These are phyloP conservation scores for Guyanaporus albipodus DNA, from an alignment of 768 basidiomycete genomes.

Conservation along the genomic window DNA sequence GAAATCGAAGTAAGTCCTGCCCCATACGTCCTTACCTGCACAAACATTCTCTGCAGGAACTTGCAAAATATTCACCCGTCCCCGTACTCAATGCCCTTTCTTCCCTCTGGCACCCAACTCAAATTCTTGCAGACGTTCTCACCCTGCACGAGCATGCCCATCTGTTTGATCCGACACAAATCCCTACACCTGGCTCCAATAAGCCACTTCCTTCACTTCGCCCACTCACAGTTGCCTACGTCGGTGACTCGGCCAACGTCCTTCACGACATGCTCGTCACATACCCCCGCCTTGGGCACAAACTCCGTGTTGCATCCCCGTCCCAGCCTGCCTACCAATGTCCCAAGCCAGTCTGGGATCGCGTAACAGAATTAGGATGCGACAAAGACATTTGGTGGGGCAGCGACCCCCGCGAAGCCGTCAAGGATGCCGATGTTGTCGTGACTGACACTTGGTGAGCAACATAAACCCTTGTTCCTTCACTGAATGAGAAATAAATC, in stretches of 20 bases:
- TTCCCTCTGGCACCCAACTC: conserved; percentile 94
- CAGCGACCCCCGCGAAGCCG: conserved; percentile 78
- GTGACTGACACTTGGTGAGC: conserved; percentile 94
- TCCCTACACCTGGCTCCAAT: conserved; percentile 11
- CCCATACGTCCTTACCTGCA: neutral
- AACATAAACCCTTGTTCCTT: neutral
- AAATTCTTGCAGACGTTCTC: conserved; percentile 88
- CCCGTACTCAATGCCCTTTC: conserved; percentile 97
- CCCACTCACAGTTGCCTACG: conserved; percentile 86
- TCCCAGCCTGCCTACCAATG: conserved; percentile 56
- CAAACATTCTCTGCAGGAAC: conserved; percentile 52
- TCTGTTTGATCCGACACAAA: conserved; percentile 40
- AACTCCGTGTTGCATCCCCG: conserved; percentile 81
- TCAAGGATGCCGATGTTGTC: conserved; percentile 87
- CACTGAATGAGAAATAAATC: neutral
- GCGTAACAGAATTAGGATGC: conserved; percentile 71
- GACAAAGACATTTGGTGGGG: conserved; percentile 74
- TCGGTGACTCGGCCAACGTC: conserved; percentile 94
- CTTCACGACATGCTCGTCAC: conserved; percentile 97
- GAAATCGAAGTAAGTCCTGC: conserved; percentile 77
- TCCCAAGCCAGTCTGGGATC: conserved; percentile 72
- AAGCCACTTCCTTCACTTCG: conserved; percentile 50
- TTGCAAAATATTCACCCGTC: conserved; percentile 85
- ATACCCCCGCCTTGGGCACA: conserved; percentile 86
- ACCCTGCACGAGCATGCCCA: conserved; percentile 78